Percentiles rank a stretch among this genome's conserved stretches.
Evolutionary conservation across 257 asterid species (phyloP).

Genomic region (Petunia secreta): DNA sequence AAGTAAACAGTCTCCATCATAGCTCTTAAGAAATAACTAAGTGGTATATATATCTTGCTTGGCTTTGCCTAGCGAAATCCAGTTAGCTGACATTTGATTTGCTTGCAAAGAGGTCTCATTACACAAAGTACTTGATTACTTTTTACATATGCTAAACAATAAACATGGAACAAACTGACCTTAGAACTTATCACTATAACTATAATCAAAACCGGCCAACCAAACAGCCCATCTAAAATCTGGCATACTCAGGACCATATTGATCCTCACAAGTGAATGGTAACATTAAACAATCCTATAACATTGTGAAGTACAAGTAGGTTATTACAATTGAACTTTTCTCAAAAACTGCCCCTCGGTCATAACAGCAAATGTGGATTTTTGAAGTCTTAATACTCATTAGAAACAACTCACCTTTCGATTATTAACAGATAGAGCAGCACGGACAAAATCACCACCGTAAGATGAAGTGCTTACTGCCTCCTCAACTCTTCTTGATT

Average conservation of each 20-base stretch:
- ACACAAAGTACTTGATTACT: background rate
- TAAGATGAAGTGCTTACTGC: conserved; percentile 77
- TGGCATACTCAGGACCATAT: background rate
- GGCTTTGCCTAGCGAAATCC: background rate
- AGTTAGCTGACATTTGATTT: background rate
- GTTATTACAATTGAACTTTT: background rate
- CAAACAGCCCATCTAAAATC: background rate
- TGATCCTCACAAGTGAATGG: conserved; percentile 13
- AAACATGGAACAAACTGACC: background rate
- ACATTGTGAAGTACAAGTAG: background rate
- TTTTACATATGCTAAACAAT: background rate
- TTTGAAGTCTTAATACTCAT: background rate
- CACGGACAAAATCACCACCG: conserved; percentile 81
- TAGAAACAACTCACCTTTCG: conserved; percentile 46
- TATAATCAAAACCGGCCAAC: background rate
- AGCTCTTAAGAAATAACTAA: background rate
- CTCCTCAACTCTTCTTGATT: conserved; percentile 68
- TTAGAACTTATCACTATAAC: background rate
- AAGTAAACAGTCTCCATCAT: background rate
- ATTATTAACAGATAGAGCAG: conserved; percentile 89
- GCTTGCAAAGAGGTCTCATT: background rate
- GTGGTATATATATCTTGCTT: background rate
- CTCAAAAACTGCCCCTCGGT: background rate
- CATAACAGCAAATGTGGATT: background rate
- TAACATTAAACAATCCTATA: background rate